phyloP scores from a whole-genome alignment of 1,284 basidiomycete species.

The Irpex sp. region DNA sequence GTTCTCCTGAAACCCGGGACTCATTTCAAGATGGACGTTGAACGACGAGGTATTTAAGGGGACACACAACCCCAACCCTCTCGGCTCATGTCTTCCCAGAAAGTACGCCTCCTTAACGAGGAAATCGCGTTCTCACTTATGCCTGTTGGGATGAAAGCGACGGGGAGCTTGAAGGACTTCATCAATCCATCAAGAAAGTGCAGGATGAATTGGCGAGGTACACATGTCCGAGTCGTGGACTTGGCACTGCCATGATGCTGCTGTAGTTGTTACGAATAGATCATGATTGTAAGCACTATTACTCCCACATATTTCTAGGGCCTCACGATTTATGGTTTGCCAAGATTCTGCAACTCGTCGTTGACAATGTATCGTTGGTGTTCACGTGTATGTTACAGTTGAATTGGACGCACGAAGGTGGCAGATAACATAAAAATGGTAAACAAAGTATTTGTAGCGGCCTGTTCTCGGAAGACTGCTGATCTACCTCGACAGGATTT shows the following conservation, averaged over 20 bases:
- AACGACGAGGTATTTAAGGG: slow-evolving; percentile 11
- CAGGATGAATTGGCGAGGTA: slow-evolving; percentile 23
- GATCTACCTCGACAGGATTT: too few relatives aligned
- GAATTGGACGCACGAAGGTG: too few relatives aligned
- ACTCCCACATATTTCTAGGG: too few relatives aligned
- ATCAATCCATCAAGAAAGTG: slow-evolving; percentile 22
- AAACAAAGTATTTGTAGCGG: too few relatives aligned
- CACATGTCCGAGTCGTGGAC: slow-evolving; percentile 18
- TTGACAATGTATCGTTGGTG: too few relatives aligned
- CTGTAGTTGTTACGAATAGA: background rate
- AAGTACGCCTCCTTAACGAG: slow-evolving; percentile 24
- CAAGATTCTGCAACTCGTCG: too few relatives aligned
- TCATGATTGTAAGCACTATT: too few relatives aligned
- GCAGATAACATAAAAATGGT: too few relatives aligned
- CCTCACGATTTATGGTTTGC: too few relatives aligned
- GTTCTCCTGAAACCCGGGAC: slow-evolving; percentile 24
- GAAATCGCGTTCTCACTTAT: slow-evolving; percentile 24
- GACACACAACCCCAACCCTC: slow-evolving; percentile 7
- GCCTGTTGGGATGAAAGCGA: slow-evolving; percentile 28
- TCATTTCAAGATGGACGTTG: slow-evolving; percentile 9
- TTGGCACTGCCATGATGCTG: slow-evolving; percentile 5
- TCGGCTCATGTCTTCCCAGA: slow-evolving; percentile 22
- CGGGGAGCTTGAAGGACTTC: slow-evolving; percentile 28
- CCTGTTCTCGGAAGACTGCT: too few relatives aligned
- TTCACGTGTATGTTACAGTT: too few relatives aligned